Percentiles rank a stretch among this genome's conserved stretches.
Evolutionary conservation across 140 eudicot genomes (phyloP).

Genomic region (Bidens hawaiensis): DNA sequence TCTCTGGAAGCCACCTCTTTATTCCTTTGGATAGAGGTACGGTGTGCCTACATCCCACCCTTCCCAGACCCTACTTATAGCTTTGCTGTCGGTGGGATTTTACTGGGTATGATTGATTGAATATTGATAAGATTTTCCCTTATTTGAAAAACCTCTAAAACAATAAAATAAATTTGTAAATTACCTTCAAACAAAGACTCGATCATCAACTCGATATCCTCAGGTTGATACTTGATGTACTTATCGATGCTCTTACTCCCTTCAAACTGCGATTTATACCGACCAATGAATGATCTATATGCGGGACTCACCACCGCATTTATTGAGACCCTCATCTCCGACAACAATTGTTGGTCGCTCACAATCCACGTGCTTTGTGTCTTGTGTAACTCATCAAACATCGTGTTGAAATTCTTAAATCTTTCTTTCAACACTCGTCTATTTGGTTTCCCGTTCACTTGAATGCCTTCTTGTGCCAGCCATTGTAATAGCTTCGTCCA

Average conservation of each 20-base stretch:
- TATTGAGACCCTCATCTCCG: conserved; percentile 76
- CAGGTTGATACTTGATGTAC: conserved; percentile 85
- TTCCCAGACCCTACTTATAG: no score
- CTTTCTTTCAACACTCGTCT: conserved; percentile 59
- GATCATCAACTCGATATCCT: conserved; percentile 70
- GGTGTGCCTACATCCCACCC: no score
- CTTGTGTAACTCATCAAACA: conserved; percentile 82
- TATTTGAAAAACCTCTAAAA: neutral
- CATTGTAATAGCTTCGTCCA: conserved; percentile 59
- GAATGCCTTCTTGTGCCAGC: conserved; percentile 60
- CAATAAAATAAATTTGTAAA: neutral
- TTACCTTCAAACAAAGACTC: conserved; percentile 82
- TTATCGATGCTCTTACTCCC: conserved; percentile 50
- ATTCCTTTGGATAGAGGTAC: no score
- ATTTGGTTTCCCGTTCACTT: conserved; percentile 50
- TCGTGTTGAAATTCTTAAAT: conserved; percentile 56
- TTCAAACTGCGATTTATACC: conserved; percentile 59
- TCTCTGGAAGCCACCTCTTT: no score
- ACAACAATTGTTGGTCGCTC: conserved; percentile 72
- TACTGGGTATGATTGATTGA: no score
- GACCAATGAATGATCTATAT: conserved; percentile 67
- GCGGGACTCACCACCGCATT: conserved; percentile 87
- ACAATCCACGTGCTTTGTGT: conserved; percentile 82
- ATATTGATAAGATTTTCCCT: no score
- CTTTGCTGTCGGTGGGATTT: no score